phyloP scores from a whole-genome alignment of 2,329 filamentous ascomycete species.

The Hymenoscyphus fraxineus region DNA sequence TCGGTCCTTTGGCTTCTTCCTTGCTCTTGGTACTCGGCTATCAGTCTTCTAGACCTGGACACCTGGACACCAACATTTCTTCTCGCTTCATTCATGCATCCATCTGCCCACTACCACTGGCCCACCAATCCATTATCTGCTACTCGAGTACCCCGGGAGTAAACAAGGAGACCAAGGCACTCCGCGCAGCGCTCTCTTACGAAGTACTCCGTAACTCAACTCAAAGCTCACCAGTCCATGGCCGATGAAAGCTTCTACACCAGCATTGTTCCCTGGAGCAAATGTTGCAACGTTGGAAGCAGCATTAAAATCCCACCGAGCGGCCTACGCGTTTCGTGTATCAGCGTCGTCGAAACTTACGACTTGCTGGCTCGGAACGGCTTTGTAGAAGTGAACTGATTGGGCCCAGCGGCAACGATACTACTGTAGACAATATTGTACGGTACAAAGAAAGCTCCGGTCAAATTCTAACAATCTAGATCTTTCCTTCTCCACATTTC shows the following conservation, averaged over 20 bases:
- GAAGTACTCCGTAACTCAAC: too few species aligned
- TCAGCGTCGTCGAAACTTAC: background rate
- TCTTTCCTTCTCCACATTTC: background rate
- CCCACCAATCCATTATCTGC: background rate
- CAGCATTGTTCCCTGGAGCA: background rate
- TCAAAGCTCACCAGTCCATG: background rate
- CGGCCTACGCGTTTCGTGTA: background rate
- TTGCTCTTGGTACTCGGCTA: background rate
- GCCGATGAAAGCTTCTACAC: background rate
- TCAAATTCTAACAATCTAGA: background rate
- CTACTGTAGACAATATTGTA: background rate
- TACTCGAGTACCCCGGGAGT: background rate
- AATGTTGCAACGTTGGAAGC: background rate
- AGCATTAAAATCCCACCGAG: background rate
- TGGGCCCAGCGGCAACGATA: too few species aligned
- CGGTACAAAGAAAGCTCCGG: background rate
- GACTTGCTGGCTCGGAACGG: background rate
- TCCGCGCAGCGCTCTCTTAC: background rate
- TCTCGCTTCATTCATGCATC: background rate
- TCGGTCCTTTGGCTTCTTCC: slow-evolving; percentile 1
- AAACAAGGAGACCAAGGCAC: background rate
- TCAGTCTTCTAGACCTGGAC: background rate
- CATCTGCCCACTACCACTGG: background rate
- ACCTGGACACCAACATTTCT: background rate
- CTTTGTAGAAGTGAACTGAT: background rate